phyloP scores from a whole-genome alignment of 2,329 filamentous ascomycete genomes.

The Colletotrichum filicis region DNA sequence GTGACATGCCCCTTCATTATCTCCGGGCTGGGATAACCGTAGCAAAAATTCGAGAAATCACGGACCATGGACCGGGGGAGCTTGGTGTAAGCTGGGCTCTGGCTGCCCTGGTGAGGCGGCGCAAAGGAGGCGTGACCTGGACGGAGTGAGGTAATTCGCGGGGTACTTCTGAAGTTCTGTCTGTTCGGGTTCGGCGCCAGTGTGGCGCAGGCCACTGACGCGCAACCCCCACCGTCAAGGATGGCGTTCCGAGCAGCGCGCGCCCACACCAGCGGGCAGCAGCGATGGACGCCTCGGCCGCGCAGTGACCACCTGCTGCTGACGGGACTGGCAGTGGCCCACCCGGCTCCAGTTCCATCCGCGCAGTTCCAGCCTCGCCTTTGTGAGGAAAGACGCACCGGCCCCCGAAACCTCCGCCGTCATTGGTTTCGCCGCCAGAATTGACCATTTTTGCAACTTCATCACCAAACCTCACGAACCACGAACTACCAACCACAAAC shows the following conservation, averaged over 20 bases:
- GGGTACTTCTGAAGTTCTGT: background rate
- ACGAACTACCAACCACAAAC: background rate
- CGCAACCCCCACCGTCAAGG: conserved; percentile 26
- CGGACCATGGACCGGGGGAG: background rate
- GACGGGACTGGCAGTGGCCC: background rate
- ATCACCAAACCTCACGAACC: background rate
- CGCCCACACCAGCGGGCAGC: too few relatives aligned
- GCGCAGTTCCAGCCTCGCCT: conserved; percentile 1
- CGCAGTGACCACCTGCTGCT: conserved; percentile 11
- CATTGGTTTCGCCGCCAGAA: conserved; percentile 32
- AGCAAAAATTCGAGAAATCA: background rate
- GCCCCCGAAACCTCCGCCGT: conserved; percentile 18
- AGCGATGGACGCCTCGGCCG: background rate
- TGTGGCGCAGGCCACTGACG: conserved; percentile 31
- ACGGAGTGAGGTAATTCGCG: conserved; percentile 21
- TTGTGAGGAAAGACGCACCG: conserved; percentile 4
- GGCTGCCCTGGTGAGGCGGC: background rate
- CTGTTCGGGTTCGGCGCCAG: conserved; percentile 7
- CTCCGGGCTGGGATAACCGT: conserved; percentile 8
- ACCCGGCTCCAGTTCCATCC: background rate
- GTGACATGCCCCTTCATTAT: background rate
- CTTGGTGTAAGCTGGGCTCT: background rate
- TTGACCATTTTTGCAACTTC: background rate
- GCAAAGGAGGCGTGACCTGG: conserved; percentile 5
- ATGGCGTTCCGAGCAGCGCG: conserved; percentile 6